Evolutionary conservation across 176 grass and related monocot species (phyloP), one percentile per base, ranked within the genome.

Genomic region (Ampelocalamus luodianensis): DNA sequence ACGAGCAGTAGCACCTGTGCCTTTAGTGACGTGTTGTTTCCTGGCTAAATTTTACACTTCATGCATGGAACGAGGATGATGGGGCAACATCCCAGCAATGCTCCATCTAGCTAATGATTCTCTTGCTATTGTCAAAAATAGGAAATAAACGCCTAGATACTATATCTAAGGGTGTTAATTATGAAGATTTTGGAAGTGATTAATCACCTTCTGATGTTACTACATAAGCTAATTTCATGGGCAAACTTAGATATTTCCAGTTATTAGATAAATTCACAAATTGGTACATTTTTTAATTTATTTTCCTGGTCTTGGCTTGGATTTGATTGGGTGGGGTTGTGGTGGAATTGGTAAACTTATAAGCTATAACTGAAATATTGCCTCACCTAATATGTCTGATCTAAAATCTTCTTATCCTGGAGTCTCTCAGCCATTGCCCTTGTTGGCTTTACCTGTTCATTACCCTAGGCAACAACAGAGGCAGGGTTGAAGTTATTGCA

Each of bases 171-270:
- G 93, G 81, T 85, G 85, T 94, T 72, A 94, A 73, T 85, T 99
- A 91, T 83, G 96, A 96, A 69, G 93, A 96, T 88, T 96, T 99
- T 88, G 74, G 80, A 78, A 96, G 90, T 78, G 91, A 94, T 90
- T 92, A 86, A 99, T 78, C 68, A 66, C 34, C 46, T 51, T 88
- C 60, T 88, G 45, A 82, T 71, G 54, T 32, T 43, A 78, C 29
- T 86, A 48, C 79, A 61, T 70, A 68, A 90, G 87, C 88, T 94
- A 89, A 90, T 46, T 78, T 80, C 13, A 5, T 43, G 74, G 71
- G 66, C 44, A 81, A 75, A 74, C 45, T 38, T 50, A 75, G n/a
- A 48, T 40, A 50, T 61, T 67, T 42, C 40, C 65, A 73, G 14
- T 17, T 67, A 36, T 37, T 62, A 76, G 62, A 40, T 15, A 76